A percentile compares a stretch with the other conserved stretches of the same genome.
phyloP scores from a whole-genome alignment of 2,329 filamentous ascomycete genomes.

The Monilinia fructigena region DNA sequence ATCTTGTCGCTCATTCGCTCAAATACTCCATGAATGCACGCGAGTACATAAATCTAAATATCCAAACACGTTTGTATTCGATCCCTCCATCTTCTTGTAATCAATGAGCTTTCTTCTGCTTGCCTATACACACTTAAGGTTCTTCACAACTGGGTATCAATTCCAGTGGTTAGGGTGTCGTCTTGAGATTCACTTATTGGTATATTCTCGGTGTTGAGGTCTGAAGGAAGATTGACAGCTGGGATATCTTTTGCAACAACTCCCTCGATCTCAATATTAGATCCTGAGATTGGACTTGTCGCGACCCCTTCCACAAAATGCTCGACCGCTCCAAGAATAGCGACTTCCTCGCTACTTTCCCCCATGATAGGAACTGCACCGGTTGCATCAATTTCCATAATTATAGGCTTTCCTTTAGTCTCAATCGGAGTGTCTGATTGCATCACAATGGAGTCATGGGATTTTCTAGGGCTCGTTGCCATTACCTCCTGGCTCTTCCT shows the following conservation, averaged over 20 bases:
- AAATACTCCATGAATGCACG: not conserved
- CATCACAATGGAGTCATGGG: not conserved
- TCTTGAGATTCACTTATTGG: not conserved
- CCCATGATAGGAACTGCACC: not conserved
- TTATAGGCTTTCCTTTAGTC: not conserved
- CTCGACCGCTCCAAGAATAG: not conserved
- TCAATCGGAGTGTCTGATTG: not conserved
- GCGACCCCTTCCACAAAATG: too few relatives aligned
- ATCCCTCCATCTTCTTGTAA: not conserved
- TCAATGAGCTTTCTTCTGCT: not conserved
- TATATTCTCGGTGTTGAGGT: not conserved
- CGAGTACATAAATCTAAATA: not conserved
- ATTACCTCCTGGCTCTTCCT: conserved; percentile 7
- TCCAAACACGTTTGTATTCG: not conserved
- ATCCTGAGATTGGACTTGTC: not conserved
- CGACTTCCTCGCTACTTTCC: not conserved
- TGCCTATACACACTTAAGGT: not conserved
- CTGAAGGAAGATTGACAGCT: not conserved
- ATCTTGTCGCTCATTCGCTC: not conserved
- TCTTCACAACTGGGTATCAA: not conserved
- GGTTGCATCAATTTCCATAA: conserved; percentile 4
- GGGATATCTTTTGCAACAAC: not conserved
- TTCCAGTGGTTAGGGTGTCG: not conserved
- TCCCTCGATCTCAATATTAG: not conserved
- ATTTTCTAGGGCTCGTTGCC: not conserved